Evolutionary conservation across 345 rosid genomes (phyloP).

Genomic region (Brassica carinata): DNA sequence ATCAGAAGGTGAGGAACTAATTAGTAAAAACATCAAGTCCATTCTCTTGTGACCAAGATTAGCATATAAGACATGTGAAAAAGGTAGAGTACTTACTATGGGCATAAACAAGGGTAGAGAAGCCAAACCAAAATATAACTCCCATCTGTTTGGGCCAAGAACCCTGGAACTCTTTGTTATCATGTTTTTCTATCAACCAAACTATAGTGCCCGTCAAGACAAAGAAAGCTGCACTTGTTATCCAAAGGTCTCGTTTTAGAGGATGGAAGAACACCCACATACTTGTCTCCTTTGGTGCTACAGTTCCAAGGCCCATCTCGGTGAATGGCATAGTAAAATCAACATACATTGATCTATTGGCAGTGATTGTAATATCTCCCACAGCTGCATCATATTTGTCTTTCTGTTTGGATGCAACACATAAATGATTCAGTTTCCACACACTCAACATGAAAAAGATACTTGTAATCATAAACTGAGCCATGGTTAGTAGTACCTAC

Average conservation of each 20-base stretch:
- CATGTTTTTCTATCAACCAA: conserved; percentile 55
- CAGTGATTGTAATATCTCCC: conserved; percentile 52
- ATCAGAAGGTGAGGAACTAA: background rate
- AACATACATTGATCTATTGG: conserved; percentile 37
- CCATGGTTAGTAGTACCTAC: conserved; percentile 13
- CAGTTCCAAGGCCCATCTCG: conserved; percentile 48
- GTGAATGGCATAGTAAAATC: conserved; percentile 54
- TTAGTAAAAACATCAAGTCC: background rate
- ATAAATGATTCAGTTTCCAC: background rate
- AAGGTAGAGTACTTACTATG: conserved; percentile 40
- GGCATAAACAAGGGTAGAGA: conserved; percentile 56
- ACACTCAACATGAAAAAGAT: background rate
- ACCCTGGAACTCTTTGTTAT: conserved; percentile 49
- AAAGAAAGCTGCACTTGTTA: conserved; percentile 42
- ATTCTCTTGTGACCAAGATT: too few species aligned
- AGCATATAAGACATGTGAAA: background rate
- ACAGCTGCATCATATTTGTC: conserved; percentile 49
- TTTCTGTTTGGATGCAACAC: conserved; percentile 18
- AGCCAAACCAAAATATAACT: conserved; percentile 46
- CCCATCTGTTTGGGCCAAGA: conserved; percentile 46
- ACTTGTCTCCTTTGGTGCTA: conserved; percentile 41
- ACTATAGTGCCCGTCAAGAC: conserved; percentile 48
- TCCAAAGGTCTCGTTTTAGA: conserved; percentile 51
- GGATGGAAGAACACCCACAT: conserved; percentile 63
- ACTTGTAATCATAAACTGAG: background rate